Evolutionary conservation across 768 basidiomycete species (phyloP), one percentile per base, ranked within the genome.

Genomic region (Tulasnella sp.): DNA sequence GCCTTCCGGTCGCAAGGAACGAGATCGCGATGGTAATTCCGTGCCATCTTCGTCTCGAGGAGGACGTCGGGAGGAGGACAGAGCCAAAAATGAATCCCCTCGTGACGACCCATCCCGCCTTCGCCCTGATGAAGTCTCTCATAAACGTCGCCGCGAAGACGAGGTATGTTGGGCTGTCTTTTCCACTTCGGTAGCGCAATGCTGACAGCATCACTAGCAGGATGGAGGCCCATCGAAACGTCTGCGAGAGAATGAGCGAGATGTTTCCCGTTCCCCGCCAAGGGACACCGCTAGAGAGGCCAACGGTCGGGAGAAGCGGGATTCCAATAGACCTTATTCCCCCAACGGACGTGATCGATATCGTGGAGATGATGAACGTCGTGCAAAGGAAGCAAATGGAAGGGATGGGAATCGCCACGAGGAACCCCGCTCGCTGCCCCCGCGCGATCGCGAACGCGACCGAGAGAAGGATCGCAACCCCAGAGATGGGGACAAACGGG

Each of bases 71-170:
- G 78, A 80, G 31, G 78, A 80, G 36, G 80, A 80, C 27, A 21
- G 71, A 24, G 27, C 4, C 68, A 72, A 40, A 10, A 58, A 78
- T 7, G 71, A 36, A 27, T 21, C n/a, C 5, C 39, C 34, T 38
- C 56, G 58, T 39, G 56, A 76, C 27, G 56, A 46, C 1, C 12
- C 44, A 27, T 58, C 75, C 24, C 44, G 75, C n/a, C 8, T 10
- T 76, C 44, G 44, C 27, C 38, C 34, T 40, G 68, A 81, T 21
- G 80, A 81, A 31, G 27, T 9, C 27, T 80, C 80, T 19, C 80
- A 81, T 74, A 81, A 81, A 48, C 80, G 80, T 38, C 79, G 80
- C 31, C 48, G 80, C 19, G 80, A 71, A 56, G 80, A 81, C 7
- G 80, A 81, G 42, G 80, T 81, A 68, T 18, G 73, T 52, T 52